Conservation (phyloP, 2,329 filamentous ascomycete genomes). For the Penicillium sp. region DNA sequence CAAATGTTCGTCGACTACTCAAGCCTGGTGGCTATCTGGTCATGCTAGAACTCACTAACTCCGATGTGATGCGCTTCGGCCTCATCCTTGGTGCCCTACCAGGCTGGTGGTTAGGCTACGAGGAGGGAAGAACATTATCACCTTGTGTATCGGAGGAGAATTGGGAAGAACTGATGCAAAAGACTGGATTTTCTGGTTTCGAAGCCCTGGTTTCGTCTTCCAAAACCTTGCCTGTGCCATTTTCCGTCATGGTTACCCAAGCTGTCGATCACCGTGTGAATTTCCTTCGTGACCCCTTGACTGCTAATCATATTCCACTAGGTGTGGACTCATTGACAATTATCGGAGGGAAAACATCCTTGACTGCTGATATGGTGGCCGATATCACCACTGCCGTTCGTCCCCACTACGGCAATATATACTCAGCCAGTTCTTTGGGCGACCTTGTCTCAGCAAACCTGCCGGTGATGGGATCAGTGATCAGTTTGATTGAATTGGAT, state of each 20-base stretch:
- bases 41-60: conserved; percentile 40
- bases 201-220: conserved; percentile 13
- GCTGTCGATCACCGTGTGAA: conserved; percentile 32
- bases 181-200: conserved; percentile 35
- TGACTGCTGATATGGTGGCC: conserved; percentile 7
- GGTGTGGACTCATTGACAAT: conserved; percentile 16
- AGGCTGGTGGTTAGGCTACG: conserved; percentile 37
- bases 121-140: conserved; percentile 24
- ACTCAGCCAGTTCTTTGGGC: conserved; percentile 4
- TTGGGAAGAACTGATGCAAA: conserved; percentile 35
- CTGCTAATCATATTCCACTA: background rate
- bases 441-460: conserved; percentile 12
- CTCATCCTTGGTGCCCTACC: conserved; percentile 33
- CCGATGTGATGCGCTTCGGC: conserved; percentile 21
- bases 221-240: conserved; percentile 3
- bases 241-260: conserved; percentile 33
- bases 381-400: conserved; percentile 8
- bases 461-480: conserved; percentile 20
- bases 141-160: conserved; percentile 28
- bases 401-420: conserved; percentile 11
- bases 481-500: conserved; percentile 28
- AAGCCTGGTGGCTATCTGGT: conserved; percentile 50
- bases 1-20: conserved; percentile 39
- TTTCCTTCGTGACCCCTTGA: conserved; percentile 29
- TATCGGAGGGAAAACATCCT: conserved; percentile 14